phyloP scores from a whole-genome alignment of 169 alveolate species.

The Haemoproteus tartakovskyi region DNA sequence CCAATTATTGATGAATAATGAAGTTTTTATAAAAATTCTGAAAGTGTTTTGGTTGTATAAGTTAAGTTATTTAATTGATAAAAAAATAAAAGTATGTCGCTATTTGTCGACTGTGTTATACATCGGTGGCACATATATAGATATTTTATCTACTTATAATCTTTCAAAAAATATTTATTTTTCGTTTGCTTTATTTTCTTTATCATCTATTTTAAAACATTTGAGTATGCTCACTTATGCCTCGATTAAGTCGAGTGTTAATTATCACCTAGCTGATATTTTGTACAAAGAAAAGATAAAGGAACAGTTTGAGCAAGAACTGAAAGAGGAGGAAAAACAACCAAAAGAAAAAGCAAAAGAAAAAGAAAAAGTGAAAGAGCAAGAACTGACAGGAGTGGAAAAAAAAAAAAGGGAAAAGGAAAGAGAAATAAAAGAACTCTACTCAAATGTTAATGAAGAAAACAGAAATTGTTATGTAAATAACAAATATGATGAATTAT shows the following conservation, averaged over 20 bases:
- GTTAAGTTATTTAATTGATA: conserved; percentile 25
- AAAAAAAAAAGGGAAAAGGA: background rate
- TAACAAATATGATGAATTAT: no score
- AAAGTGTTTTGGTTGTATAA: conserved; percentile 42
- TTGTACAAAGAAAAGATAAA: background rate
- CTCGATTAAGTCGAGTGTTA: conserved; percentile 13
- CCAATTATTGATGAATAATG: conserved; percentile 21
- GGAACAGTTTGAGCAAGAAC: no score
- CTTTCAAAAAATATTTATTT: conserved; percentile 11
- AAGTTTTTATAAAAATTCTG: conserved; percentile 29
- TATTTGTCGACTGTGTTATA: conserved; percentile 39
- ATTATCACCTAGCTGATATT: conserved; percentile 17
- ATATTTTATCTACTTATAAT: conserved; percentile 8
- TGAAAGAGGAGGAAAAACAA: background rate
- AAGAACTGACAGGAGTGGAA: background rate
- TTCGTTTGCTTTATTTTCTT: background rate
- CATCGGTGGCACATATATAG: conserved; percentile 26
- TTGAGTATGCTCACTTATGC: conserved; percentile 42
- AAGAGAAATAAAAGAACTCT: no score
- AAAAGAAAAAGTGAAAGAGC: background rate
- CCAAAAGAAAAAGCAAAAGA: background rate
- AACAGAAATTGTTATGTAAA: no score
- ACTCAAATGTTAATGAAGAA: no score
- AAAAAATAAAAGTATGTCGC: conserved; percentile 37
- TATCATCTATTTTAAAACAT: conserved; percentile 20